Evolutionary conservation across 371 early-diverging fungal species (phyloP), one percentile per base, ranked within the genome.

Genomic region (Circinella minor): DNA sequence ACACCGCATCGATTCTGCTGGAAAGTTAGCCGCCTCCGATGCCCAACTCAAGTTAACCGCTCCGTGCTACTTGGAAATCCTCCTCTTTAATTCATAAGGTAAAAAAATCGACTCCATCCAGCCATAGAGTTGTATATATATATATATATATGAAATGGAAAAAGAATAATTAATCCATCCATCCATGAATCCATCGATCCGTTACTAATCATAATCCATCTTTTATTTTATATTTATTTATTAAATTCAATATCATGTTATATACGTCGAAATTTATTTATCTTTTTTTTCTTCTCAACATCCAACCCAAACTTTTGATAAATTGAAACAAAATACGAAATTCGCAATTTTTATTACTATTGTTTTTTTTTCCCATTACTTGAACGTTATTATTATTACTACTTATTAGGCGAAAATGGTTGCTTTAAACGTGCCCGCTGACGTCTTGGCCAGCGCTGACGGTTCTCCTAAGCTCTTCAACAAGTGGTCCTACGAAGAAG

Each of bases 401-500:
- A n/a, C 11, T 48, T 27, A 18, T 4, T 9, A 15, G n/a, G n/a
- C 65, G 9, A 36, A 43, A 27, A 89, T 89, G 89, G 86, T 83
- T 85, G 80, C 87, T 80, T 78, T 86, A 75, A 82, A 82, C 77
- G 83, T 89, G 82, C 90, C 89, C 80, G 86, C 89, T 75, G 88
- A 86, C 81, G 81, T 89, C 77, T 68, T 75, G 70, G 81, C 81
- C 71, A 85, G 83, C 81, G 85, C 85, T 74, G 86, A 89, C 78
- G 88, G 85, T 79, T 79, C 89, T 72, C 85, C 88, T 76, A 90
- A 87, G 78, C 90, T 96, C 69, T 96, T 95, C 91, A 93, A 94
- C 91, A 95, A 95, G 90, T 96, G 96, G 96, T 89, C 92, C 80
- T 97, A 92, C 84, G 96, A 96, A 70, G 96, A 94, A 81, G 93